Evolutionary conservation across 805 yeast genomes (phyloP).

Genomic region (Kuraishia piskuri): DNA sequence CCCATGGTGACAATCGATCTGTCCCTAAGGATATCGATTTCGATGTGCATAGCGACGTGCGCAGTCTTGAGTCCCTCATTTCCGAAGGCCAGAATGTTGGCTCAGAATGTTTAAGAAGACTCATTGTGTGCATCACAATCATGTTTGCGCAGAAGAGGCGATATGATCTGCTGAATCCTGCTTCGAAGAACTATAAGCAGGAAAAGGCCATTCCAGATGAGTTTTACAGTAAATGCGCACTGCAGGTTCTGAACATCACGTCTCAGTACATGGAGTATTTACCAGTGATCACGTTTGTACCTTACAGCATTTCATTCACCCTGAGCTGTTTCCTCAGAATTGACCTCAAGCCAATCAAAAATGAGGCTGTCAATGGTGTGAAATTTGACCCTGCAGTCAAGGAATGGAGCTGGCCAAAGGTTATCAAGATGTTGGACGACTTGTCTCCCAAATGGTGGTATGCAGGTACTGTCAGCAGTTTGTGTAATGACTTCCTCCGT

Average conservation of each 20-base stretch:
- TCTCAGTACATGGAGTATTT: constrained; percentile 8
- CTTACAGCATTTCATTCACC: constrained; percentile 11
- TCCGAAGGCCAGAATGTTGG: constrained; percentile 8
- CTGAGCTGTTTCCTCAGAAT: constrained; percentile 11
- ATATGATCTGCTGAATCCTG: constrained; percentile 10
- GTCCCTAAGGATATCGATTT: constrained; percentile 18
- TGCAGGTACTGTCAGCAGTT: constrained; percentile 10
- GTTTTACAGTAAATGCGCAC: constrained; percentile 9
- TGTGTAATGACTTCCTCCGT: constrained; percentile 10
- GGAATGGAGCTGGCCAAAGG: constrained; percentile 9
- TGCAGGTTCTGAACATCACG: constrained; percentile 12
- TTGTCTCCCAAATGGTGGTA: constrained; percentile 10
- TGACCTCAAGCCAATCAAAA: constrained; percentile 9
- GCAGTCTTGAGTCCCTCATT: constrained; percentile 6
- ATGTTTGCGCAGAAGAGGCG: constrained; percentile 14
- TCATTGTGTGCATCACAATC: constrained; percentile 11
- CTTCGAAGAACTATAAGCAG: constrained; percentile 5
- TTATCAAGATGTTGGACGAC: constrained; percentile 6
- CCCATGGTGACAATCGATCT: constrained; percentile 18
- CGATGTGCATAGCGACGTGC: constrained; percentile 9
- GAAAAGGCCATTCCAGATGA: constrained; percentile 12
- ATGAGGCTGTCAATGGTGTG: constrained; percentile 10
- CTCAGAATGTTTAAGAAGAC: constrained; percentile 11
- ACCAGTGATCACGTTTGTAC: constrained; percentile 12
- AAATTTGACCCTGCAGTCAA: constrained; percentile 5